Base-by-base conservation (phyloP, 2,329 filamentous ascomycete species). In the Fusarium phyllophilum region DNA sequence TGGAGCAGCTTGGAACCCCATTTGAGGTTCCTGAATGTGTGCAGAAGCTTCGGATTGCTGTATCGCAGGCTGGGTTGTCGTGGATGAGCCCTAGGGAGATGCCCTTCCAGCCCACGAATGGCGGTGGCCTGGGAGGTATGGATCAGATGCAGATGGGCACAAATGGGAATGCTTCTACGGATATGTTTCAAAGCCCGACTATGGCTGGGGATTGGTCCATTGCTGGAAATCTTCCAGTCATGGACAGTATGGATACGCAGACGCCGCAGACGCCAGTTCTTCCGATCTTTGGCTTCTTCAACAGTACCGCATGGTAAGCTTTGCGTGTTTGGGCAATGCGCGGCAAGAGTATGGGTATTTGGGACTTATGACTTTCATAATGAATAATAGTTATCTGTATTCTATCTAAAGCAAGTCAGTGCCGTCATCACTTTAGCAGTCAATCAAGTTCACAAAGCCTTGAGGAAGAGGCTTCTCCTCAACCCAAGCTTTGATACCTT, bases 401-500 rank as follows among this genome's bases (percentile, higher is more conserved):
- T 9, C 8, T 2, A 14, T 18, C 0, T 4, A 8, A 0, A 5
- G 9, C 6, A 18, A 18, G 14, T 17, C 2, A 18, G 20, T n/a
- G 4, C 9, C 3, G 3, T 6, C 0, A 11, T 8, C 20, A 31
- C 2, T 12, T 17, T 1, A 20, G 0, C 9, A 11, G 18, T 36
- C 31, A 1, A 69, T 6, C 3, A 69, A 31, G 36, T 41, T 33
- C 14, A 78, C 68, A 52, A 79, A 74, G 12, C 59, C 77, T 5
- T 62, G 56, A 3, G 82, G 81, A 44, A 84, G 44, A 34, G 63
- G 57, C 6, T 59, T 56, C 6, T 68, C 70, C 26, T 80, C 74
- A 6, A 82, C 66, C 83, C 84, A 85, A 13, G 82, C 81, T 62
- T 70, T 77, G 10, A 85, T 75, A 1, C 80, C 81, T 24, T 76